Conservation (phyloP, 305 asterid genomes). For the Plantago coronopus region DNA sequence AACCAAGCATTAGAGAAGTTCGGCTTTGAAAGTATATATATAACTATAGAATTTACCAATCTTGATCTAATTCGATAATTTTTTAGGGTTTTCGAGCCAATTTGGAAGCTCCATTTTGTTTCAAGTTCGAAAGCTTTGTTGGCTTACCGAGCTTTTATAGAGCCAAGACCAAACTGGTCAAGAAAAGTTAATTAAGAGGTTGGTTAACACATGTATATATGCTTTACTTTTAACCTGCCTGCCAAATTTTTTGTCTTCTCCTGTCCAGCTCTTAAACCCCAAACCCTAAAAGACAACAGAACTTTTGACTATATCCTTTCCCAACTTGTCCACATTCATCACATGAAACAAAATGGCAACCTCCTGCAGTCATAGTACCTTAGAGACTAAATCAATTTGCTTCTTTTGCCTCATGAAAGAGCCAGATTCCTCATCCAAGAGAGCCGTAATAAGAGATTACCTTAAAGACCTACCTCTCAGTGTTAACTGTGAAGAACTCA, state of each 20-base stretch:
- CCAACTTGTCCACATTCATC: conserved; percentile 8
- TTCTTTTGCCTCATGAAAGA: conserved; percentile 72
- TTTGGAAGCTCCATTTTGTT: no score
- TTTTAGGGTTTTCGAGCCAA: no score
- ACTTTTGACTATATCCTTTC: neutral
- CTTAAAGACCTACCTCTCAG: conserved; percentile 30
- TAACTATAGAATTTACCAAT: no score
- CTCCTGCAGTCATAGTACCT: neutral
- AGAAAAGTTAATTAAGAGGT: neutral
- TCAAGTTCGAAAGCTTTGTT: no score
- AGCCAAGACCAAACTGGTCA: conserved; percentile 3
- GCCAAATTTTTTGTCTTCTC: conserved; percentile 8
- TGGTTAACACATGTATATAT: no score
- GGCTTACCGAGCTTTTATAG: no score
- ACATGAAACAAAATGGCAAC: conserved; percentile 7
- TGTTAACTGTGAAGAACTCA: conserved; percentile 56
- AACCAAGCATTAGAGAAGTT: no score
- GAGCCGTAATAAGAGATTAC: conserved; percentile 34
- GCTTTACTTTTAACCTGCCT: conserved; percentile 20
- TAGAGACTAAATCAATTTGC: conserved; percentile 37
- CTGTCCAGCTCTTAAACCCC: conserved; percentile 9
- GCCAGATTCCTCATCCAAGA: conserved; percentile 39
- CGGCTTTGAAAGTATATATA: no score
- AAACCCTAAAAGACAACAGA: conserved; percentile 25
- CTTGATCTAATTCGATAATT: no score